Evolutionary conservation across 371 early-diverging fungal species (phyloP).

Genomic region (Saksenaea vasiformis): DNA sequence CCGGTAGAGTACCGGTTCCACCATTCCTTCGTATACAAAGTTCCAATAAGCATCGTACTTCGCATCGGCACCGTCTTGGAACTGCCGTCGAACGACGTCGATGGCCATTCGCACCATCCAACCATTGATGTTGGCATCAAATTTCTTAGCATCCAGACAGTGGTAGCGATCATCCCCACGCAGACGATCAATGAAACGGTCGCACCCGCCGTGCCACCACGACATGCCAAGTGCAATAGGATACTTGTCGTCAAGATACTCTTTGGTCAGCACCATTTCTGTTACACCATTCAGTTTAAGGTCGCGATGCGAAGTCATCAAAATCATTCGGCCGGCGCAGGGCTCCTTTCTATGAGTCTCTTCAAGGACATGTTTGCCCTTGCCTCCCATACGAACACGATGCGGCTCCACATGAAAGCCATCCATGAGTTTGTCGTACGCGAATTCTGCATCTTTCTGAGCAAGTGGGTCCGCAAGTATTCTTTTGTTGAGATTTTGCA

Average conservation of each 20-base stretch:
- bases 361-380: slow-evolving; percentile 23
- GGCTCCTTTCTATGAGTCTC: neutral
- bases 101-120: slow-evolving; percentile 32
- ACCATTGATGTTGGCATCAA: slow-evolving; percentile 33
- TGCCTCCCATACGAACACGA: slow-evolving; percentile 28
- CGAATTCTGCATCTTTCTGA: slow-evolving; percentile 11
- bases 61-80: slow-evolving; percentile 18
- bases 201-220: slow-evolving; percentile 33
- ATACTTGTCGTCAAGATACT: slow-evolving; percentile 24
- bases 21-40: slow-evolving; percentile 30
- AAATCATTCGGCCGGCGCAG: slow-evolving; percentile 26
- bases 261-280: slow-evolving; percentile 24
- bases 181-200: slow-evolving; percentile 25
- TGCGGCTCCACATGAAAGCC: slow-evolving; percentile 15
- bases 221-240: slow-evolving; percentile 30
- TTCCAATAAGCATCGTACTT: slow-evolving; percentile 27
- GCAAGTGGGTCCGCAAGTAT: slow-evolving; percentile 20
- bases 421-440: slow-evolving; percentile 12
- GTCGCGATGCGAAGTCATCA: slow-evolving; percentile 34
- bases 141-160: slow-evolving; percentile 33
- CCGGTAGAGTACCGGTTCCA: slow-evolving; percentile 26
- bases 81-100: slow-evolving; percentile 22
- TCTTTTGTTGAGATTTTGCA: slow-evolving; percentile 6
- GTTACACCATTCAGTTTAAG: slow-evolving; percentile 24
- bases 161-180: slow-evolving; percentile 18